phyloP scores from a whole-genome alignment of 768 basidiomycete species.

The Polyporus arcularius region DNA sequence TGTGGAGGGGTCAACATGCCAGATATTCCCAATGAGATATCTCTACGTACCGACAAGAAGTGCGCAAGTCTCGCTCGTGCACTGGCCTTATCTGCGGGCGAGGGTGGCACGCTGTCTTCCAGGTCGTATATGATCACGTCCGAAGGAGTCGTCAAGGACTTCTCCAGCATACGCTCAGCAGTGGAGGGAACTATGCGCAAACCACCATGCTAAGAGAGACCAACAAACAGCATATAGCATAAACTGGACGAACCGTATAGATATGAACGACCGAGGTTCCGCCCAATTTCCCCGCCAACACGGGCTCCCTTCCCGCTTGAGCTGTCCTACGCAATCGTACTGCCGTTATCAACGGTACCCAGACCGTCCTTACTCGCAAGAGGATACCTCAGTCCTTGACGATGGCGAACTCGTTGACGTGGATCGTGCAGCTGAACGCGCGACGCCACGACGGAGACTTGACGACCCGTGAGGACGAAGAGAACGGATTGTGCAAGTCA shows the following conservation, averaged over 20 bases:
- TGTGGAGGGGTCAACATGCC: not conserved
- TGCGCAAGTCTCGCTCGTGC: constrained; percentile 56
- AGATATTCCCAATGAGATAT: not conserved
- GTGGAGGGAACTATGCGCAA: constrained; percentile 67
- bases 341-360: not conserved
- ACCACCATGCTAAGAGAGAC: no score
- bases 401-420: not conserved
- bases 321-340: not conserved
- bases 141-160: constrained; percentile 61
- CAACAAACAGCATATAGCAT: no score
- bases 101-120: constrained; percentile 81
- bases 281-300: not conserved
- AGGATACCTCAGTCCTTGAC: not conserved
- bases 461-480: not conserved
- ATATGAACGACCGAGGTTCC: constrained; percentile 50
- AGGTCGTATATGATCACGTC: constrained; percentile 88
- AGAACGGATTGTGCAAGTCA: not conserved
- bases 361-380: not conserved
- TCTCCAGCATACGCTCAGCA: constrained; percentile 78
- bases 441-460: not conserved
- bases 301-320: not conserved
- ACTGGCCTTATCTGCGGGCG: constrained; percentile 52
- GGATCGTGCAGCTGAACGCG: not conserved
- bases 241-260: constrained; percentile 47
- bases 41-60: constrained; percentile 54